Conservation (phyloP, 179 eudicot species). For the Spinacia oleracea region DNA sequence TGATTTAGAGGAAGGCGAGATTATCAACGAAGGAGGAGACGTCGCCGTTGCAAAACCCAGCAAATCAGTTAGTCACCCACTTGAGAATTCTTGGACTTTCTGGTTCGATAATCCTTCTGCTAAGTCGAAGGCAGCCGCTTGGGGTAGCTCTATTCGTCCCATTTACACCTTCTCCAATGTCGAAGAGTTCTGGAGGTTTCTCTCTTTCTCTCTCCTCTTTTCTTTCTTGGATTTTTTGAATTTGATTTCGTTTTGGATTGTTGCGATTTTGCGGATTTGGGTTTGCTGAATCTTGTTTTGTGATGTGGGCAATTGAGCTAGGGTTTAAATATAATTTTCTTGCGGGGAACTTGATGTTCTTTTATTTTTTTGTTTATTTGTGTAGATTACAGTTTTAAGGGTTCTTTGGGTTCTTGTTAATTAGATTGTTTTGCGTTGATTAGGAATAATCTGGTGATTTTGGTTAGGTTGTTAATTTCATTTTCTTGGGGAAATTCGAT, state of each 20-base stretch:
- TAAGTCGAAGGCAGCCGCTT: slow-evolving; percentile 50
- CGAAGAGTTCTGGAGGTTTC: slow-evolving; percentile 86
- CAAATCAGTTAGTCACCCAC: slow-evolving; percentile 44
- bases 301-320: neutral
- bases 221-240: neutral
- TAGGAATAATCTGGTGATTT: no score
- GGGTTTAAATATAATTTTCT: neutral
- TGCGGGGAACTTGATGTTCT: neutral
- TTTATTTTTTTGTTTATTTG: no score
- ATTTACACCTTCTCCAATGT: slow-evolving; percentile 81
- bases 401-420: no score
- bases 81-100: slow-evolving; percentile 92
- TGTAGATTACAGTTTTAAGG: no score
- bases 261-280: neutral
- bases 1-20: slow-evolving; percentile 58
- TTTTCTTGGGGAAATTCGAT: neutral
- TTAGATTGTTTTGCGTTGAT: no score
- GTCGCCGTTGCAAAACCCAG: neutral
- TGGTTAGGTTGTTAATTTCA: neutral
- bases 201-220: neutral
- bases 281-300: neutral
- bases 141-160: slow-evolving; percentile 87
- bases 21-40: slow-evolving; percentile 32
- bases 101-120: slow-evolving; percentile 83
- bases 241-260: neutral